These are phyloP conservation scores for Penicillium bovifimosum DNA, from an alignment of 495 filamentous ascomycete species.

Conservation along the genomic window DNA sequence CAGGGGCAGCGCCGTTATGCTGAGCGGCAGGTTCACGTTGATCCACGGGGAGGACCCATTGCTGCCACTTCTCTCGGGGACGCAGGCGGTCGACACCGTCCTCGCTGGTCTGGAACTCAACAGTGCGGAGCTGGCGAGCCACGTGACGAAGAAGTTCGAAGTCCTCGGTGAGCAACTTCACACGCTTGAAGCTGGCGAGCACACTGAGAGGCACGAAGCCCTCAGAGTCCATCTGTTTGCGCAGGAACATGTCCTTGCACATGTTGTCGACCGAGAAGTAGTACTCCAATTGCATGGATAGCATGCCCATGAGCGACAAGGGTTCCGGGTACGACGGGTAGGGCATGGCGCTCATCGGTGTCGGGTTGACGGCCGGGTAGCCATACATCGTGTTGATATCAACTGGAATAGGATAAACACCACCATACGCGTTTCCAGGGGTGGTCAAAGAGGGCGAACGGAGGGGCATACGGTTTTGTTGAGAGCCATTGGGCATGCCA, in stretches of 20 bases:
- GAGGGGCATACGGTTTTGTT: slow-evolving; percentile 38
- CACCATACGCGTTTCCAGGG: slow-evolving; percentile 33
- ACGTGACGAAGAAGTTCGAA: slow-evolving; percentile 67
- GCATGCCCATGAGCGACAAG: slow-evolving; percentile 49
- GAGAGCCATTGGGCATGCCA: slow-evolving; percentile 31
- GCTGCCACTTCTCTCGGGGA: slow-evolving; percentile 69
- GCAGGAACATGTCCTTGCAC: slow-evolving; percentile 87
- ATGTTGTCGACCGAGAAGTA: slow-evolving; percentile 97
- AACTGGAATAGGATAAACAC: slow-evolving; percentile 32
- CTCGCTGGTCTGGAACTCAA: slow-evolving; percentile 64
- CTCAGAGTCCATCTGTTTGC: slow-evolving; percentile 88
- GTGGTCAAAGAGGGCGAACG: slow-evolving; percentile 47
- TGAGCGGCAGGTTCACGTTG: slow-evolving; percentile 57
- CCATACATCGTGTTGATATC: slow-evolving; percentile 45
- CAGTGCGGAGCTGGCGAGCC: slow-evolving; percentile 59
- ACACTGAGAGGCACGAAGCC: slow-evolving; percentile 79
- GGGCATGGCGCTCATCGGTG: slow-evolving; percentile 56
- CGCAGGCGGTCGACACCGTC: slow-evolving; percentile 78
- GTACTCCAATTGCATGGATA: slow-evolving; percentile 71
- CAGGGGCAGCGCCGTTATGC: slow-evolving; percentile 48
- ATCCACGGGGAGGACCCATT: slow-evolving; percentile 65
- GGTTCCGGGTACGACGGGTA: slow-evolving; percentile 57
- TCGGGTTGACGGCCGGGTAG: slow-evolving; percentile 50
- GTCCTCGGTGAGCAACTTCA: slow-evolving; percentile 69
- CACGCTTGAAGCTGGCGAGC: slow-evolving; percentile 77